Percentiles rank a stretch among this genome's conserved stretches.
Evolutionary conservation across 75 land plant genomes (phyloP).

Genomic region (Larix kaempferi): DNA sequence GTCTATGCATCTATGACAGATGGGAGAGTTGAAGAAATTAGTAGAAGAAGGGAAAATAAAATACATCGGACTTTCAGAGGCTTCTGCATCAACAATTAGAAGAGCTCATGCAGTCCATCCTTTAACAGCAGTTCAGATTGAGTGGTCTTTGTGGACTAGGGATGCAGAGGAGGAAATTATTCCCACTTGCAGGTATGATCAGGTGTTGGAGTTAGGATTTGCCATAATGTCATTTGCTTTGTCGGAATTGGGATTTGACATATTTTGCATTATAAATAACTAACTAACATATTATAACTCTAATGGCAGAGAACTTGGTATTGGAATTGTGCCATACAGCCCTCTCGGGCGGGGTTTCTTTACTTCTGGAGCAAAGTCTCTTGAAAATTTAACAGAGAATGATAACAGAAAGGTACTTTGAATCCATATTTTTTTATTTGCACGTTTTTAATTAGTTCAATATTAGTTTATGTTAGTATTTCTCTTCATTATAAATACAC

Average conservation of each 20-base stretch:
- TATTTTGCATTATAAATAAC: too few species aligned
- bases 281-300: too few species aligned
- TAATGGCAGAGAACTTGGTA: slow-evolving; percentile 35
- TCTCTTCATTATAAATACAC: neutral
- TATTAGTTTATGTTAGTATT: neutral
- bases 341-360: slow-evolving; percentile 39
- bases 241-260: too few species aligned
- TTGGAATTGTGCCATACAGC: slow-evolving; percentile 36
- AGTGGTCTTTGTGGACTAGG: slow-evolving; percentile 61
- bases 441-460: neutral
- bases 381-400: slow-evolving; percentile 12
- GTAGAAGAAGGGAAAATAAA: slow-evolving; percentile 59
- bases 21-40: slow-evolving; percentile 46
- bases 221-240: too few species aligned
- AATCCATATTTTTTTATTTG: neutral
- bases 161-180: slow-evolving; percentile 48
- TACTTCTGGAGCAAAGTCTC: slow-evolving; percentile 13
- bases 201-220: neutral
- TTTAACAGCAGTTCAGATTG: slow-evolving; percentile 51
- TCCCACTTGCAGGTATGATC: slow-evolving; percentile 52
- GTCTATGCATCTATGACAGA: too few species aligned
- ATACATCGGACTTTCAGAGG: slow-evolving; percentile 53
- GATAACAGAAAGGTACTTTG: slow-evolving; percentile 20
- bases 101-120: slow-evolving; percentile 67
- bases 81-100: slow-evolving; percentile 40